Conservation (phyloP, 345 rosid species). For the Lepidium aucheri region DNA sequence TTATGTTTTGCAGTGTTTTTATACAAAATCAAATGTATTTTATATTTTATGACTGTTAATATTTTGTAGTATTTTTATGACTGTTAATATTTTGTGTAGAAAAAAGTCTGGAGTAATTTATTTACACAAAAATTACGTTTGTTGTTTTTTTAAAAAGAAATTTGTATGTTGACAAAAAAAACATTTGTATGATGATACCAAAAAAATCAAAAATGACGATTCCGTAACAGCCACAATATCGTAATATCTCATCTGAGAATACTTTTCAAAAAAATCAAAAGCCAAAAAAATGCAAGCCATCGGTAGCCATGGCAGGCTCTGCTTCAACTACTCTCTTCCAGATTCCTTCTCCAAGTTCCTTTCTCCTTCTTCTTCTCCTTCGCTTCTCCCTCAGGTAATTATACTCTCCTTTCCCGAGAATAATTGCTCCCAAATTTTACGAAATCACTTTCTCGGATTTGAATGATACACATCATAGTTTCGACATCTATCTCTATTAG, state of each 20-base stretch:
- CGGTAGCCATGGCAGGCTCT: conserved; percentile 27
- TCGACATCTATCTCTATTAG: neutral
- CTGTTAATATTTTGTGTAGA: too few relatives aligned
- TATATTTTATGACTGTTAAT: too few relatives aligned
- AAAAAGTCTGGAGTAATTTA: too few relatives aligned
- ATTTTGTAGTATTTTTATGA: too few relatives aligned
- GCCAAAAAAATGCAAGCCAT: conserved; percentile 16
- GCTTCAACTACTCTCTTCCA: conserved; percentile 14
- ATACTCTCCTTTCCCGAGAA: neutral
- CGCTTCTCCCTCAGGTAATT: conserved; percentile 38
- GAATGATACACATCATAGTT: neutral
- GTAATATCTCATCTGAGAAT: neutral
- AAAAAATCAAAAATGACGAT: neutral
- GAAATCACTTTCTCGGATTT: neutral
- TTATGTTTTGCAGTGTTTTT: too few relatives aligned
- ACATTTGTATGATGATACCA: too few relatives aligned
- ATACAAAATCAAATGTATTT: too few relatives aligned
- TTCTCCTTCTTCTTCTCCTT: conserved; percentile 29
- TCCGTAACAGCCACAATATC: conserved; percentile 20
- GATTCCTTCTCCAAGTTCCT: conserved; percentile 20
- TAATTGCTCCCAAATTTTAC: neutral
- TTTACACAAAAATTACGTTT: too few relatives aligned
- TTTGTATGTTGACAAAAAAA: too few relatives aligned
- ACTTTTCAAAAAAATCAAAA: neutral
- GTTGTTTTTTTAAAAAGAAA: too few relatives aligned